These are phyloP conservation scores for Neofusicoccum parvum DNA, from an alignment of 2,329 filamentous ascomycete genomes.

Conservation along the genomic window DNA sequence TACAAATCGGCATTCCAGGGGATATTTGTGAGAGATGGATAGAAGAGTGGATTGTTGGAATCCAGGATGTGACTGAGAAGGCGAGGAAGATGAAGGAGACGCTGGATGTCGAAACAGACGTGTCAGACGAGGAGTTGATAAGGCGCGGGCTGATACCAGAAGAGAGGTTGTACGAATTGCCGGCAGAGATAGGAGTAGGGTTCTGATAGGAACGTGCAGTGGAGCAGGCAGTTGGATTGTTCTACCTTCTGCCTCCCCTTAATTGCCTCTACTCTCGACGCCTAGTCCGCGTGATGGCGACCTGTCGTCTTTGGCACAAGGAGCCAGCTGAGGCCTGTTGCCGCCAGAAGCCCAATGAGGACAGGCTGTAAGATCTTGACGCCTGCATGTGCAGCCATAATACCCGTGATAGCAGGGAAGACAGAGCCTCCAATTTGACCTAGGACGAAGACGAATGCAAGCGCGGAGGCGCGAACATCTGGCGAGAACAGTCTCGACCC, in stretches of 20 bases:
- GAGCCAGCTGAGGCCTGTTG: background rate
- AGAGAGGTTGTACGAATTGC: conserved; percentile 45
- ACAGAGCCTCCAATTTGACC: conserved; percentile 59
- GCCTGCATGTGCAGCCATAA: conserved; percentile 43
- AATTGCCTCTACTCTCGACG: too few relatives aligned
- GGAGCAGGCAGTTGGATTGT: too few relatives aligned
- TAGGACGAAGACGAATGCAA: conserved; percentile 60
- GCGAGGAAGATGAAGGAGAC: conserved; percentile 53
- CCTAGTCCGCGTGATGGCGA: background rate
- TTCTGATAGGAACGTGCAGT: background rate
- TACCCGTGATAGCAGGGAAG: conserved; percentile 59
- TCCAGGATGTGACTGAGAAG: conserved; percentile 61
- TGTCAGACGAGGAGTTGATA: conserved; percentile 42
- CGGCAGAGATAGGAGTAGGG: background rate
- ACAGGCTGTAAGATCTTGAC: conserved; percentile 1
- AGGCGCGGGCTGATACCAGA: conserved; percentile 45
- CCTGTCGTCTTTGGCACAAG: background rate
- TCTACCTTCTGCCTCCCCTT: too few relatives aligned
- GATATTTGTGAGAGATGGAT: conserved; percentile 51
- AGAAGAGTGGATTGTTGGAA: conserved; percentile 55
- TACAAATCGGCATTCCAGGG: conserved; percentile 63
- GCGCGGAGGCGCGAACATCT: conserved; percentile 50
- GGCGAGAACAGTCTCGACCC: conserved; percentile 55
- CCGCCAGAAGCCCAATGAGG: background rate
- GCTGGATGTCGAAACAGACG: conserved; percentile 44